Conservation (phyloP, 73 alveolate genomes). For the Symbiodinium natans region DNA sequence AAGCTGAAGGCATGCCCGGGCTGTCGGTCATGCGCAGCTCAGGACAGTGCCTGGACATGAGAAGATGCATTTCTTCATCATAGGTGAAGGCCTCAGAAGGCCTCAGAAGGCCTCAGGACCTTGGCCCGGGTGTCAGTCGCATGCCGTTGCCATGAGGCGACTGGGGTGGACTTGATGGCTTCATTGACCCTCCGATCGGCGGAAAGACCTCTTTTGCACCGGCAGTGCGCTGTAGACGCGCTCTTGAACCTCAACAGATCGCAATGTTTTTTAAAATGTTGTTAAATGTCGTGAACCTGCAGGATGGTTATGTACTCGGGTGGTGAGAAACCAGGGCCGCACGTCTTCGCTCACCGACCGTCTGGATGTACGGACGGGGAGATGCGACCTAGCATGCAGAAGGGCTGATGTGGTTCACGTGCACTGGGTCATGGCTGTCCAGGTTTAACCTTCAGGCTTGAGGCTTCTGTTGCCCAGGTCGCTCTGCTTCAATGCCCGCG, state of each 20-base stretch:
- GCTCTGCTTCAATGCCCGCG: slow-evolving; percentile 69
- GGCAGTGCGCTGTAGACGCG: neutral
- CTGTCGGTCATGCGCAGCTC: too few relatives aligned
- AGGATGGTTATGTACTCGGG: slow-evolving; percentile 84
- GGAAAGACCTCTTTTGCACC: neutral
- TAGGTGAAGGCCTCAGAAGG: slow-evolving; percentile 21
- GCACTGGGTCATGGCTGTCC: neutral
- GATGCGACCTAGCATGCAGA: slow-evolving; percentile 15
- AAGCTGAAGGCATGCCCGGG: too few relatives aligned
- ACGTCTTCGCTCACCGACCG: slow-evolving; percentile 83
- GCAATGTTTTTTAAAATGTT: too few relatives aligned
- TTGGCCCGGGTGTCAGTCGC: too few relatives aligned
- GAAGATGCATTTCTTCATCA: slow-evolving; percentile 37
- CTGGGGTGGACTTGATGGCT: slow-evolving; percentile 88
- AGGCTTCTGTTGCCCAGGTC: neutral
- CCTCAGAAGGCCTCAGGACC: neutral
- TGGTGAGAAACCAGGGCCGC: slow-evolving; percentile 50
- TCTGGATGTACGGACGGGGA: slow-evolving; percentile 65
- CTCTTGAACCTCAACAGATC: too few relatives aligned
- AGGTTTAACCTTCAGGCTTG: neutral
- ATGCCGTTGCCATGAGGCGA: neutral
- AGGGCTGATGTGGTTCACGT: neutral
- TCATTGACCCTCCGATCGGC: slow-evolving; percentile 35
- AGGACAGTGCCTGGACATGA: slow-evolving; percentile 46
- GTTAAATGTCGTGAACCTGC: too few relatives aligned